Evolutionary conservation across 176 grass and related monocot genomes (phyloP).

Genomic region (Poa annua): DNA sequence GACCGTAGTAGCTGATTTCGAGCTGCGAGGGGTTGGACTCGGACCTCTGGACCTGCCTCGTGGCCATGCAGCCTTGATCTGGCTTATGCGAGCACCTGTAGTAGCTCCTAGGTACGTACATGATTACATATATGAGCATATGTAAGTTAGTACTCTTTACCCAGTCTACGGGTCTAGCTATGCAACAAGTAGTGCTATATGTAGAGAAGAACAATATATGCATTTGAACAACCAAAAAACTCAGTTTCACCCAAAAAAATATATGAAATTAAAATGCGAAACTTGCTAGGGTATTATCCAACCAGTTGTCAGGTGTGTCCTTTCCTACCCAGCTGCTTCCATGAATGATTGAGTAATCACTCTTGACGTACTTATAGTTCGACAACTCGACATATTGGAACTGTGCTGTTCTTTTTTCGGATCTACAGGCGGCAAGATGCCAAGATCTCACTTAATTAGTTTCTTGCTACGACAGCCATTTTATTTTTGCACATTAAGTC

Average conservation of each 20-base stretch:
- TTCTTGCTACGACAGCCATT: not conserved
- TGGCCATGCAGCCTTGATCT: conserved; percentile 72
- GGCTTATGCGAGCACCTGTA: conserved; percentile 76
- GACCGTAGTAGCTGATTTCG: conserved; percentile 66
- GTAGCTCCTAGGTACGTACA: conserved; percentile 64
- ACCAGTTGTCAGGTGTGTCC: conserved; percentile 10
- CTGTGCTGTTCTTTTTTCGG: not conserved
- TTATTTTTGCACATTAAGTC: not conserved
- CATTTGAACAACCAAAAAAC: not conserved
- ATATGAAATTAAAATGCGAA: not conserved
- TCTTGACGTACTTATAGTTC: not conserved
- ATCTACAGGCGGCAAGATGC: not conserved
- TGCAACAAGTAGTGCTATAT: too few relatives aligned
- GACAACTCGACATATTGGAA: not conserved
- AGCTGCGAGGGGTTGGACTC: conserved; percentile 56
- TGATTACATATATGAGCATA: too few relatives aligned
- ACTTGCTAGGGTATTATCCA: not conserved
- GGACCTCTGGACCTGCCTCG: conserved; percentile 64
- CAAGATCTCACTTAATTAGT: not conserved
- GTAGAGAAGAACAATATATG: not conserved
- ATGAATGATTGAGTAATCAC: not conserved
- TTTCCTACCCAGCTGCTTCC: not conserved
- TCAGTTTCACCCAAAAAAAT: not conserved
- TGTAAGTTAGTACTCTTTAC: not conserved
- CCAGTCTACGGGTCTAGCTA: too few relatives aligned